These are phyloP conservation scores for Gossypium lobatum DNA, from an alignment of 441 rosid species.

Conservation along the genomic window DNA sequence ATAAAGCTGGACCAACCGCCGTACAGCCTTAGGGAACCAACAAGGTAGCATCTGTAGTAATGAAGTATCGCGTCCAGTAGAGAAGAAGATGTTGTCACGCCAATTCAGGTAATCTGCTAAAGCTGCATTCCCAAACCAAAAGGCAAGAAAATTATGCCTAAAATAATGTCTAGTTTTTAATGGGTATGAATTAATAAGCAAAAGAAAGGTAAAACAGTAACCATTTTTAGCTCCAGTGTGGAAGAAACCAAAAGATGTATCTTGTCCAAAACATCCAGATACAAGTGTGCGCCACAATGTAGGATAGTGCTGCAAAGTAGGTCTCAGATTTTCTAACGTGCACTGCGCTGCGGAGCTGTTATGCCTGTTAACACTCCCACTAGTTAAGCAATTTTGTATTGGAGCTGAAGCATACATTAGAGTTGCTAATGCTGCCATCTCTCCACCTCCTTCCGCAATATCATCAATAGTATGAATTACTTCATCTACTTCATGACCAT, in stretches of 20 bases:
- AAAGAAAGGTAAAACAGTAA: constrained; percentile 30
- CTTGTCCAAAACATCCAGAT: constrained; percentile 72
- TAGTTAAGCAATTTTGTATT: constrained; percentile 66
- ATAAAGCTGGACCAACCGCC: constrained; percentile 90
- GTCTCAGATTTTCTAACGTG: constrained; percentile 85
- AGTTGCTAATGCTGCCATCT: constrained; percentile 98
- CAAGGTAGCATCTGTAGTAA: constrained; percentile 95
- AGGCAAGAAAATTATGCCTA: constrained; percentile 17
- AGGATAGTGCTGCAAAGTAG: constrained; percentile 77
- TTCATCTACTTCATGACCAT: constrained; percentile 54
- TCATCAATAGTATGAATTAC: constrained; percentile 85
- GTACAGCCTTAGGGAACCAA: constrained; percentile 94
- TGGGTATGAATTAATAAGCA: constrained; percentile 17
- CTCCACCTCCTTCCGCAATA: constrained; percentile 95
- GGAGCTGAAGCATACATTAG: constrained; percentile 76
- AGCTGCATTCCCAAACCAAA: constrained; percentile 43
- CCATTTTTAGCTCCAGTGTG: constrained; percentile 60
- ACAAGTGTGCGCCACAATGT: constrained; percentile 81
- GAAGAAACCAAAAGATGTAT: constrained; percentile 47
- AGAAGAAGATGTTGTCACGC: constrained; percentile 92
- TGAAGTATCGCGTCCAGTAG: constrained; percentile 86
- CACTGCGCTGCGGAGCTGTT: constrained; percentile 81
- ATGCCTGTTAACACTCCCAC: constrained; percentile 78
- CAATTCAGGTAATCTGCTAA: constrained; percentile 80
- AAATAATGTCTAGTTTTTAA: background rate